These are phyloP conservation scores for Toxicodendron radicans DNA, from an alignment of 345 rosid species.

Conservation along the genomic window DNA sequence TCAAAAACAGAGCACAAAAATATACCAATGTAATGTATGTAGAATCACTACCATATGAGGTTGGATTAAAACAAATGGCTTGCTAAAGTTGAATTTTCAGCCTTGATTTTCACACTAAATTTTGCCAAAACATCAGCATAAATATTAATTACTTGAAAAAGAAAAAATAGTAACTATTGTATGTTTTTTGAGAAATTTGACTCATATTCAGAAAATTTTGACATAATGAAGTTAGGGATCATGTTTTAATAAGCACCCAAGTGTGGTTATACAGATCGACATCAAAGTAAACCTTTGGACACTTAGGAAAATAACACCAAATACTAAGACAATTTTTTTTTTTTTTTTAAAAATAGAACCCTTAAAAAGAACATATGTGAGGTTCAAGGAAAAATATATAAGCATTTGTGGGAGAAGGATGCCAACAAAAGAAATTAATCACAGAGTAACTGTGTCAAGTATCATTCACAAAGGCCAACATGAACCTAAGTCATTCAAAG, in stretches of 20 bases:
- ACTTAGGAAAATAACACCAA: neutral
- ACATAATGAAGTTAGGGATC: neutral
- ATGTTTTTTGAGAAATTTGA: neutral
- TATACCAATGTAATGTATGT: neutral
- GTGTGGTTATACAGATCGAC: neutral
- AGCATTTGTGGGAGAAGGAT: no score
- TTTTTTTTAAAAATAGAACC: no score
- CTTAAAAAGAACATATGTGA: no score
- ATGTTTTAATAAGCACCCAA: neutral
- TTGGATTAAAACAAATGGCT: conserved; percentile 5
- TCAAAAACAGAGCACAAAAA: conserved; percentile 11
- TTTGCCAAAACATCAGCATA: neutral
- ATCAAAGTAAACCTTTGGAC: neutral
- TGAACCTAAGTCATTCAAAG: neutral
- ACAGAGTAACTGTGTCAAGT: neutral
- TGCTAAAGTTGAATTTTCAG: neutral
- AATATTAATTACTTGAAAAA: neutral
- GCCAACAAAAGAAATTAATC: neutral
- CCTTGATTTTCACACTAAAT: neutral
- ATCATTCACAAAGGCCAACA: neutral
- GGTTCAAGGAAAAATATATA: no score
- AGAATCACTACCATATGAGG: neutral
- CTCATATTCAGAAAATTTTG: neutral
- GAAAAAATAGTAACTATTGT: neutral
- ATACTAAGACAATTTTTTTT: neutral